Evolutionary conservation across 106 monocot species (phyloP), one percentile per base, ranked within the genome.

Genomic region (Cymbidium sinense): DNA sequence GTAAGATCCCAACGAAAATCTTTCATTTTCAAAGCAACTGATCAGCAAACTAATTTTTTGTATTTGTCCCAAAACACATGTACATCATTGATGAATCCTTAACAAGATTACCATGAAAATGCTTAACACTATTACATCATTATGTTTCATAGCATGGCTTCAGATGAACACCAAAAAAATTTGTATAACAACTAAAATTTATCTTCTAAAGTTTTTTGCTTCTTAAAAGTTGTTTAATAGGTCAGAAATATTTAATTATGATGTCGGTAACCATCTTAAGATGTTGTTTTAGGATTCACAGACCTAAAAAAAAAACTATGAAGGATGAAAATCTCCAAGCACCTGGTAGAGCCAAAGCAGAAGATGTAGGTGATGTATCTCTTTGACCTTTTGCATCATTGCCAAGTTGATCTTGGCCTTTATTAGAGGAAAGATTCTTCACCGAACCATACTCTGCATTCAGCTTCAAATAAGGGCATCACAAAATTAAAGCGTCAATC

Each of bases 361-460:
- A 67, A 41, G 92, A 88, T 21, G 79, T 76, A 31, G 83, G 47
- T 29, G 81, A 44, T 36, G 61, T 83, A 50, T 77, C 80, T 18
- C 80, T 86, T 79, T 86, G 75, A 28, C 47, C 84, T 18, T 74
- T 75, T 21, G 73, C 54, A 70, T 75, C 84, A 74, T 6, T 34
- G 12, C 47, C 65, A 27, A 64, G 77, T 10, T 79, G 77, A 17
- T 78, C 88, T 4, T 73, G 75, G 11, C 55, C 78, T 74, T 81
- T 81, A 51, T 88, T 84, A 25, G 43, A 70, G 9, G 85, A 55
- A 67, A 87, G 55, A 52, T 84, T 80, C 84, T 84, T 91, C 74
- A 88, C 89, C 8, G 77, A 77, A n/a, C 86, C 91, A 82, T 92
- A 98, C 71, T 98, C 96, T 9, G 88, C 85, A 64, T 87, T 81